phyloP scores from a whole-genome alignment of 129 eudicot species.

The Oenanthe sinensis region DNA sequence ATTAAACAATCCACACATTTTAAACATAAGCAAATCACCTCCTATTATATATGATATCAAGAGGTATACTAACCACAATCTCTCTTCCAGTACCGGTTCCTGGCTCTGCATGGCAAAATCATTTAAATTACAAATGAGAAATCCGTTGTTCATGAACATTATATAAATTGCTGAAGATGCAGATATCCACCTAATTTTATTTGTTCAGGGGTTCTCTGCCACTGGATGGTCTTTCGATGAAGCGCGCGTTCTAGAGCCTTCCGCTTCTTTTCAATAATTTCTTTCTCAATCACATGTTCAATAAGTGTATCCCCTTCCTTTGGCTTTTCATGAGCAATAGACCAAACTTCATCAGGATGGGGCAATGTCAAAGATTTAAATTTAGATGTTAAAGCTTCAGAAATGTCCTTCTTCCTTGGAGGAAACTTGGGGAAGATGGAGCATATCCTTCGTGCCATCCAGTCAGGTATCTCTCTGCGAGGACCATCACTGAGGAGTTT shows the following conservation, averaged over 20 bases:
- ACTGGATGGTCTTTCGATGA: slow-evolving; percentile 38
- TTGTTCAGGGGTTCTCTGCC: slow-evolving; percentile 55
- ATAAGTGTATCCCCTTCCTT: slow-evolving; percentile 38
- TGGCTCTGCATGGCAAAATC: slow-evolving; percentile 35
- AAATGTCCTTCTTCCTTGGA: slow-evolving; percentile 33
- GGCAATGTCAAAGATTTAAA: slow-evolving; percentile 44
- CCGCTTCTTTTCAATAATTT: slow-evolving; percentile 49
- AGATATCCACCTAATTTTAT: slow-evolving; percentile 33
- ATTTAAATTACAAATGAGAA: slow-evolving; percentile 8
- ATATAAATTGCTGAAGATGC: neutral
- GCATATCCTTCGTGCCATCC: slow-evolving; percentile 56
- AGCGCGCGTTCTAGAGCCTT: slow-evolving; percentile 61
- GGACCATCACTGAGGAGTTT: slow-evolving; percentile 49
- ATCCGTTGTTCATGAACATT: slow-evolving; percentile 3
- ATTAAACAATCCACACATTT: neutral
- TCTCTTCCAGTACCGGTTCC: slow-evolving; percentile 67
- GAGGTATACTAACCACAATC: slow-evolving; percentile 47
- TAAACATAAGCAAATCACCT: slow-evolving; percentile 5
- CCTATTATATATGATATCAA: slow-evolving; percentile 7
- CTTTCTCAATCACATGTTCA: slow-evolving; percentile 42
- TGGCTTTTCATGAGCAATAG: slow-evolving; percentile 50
- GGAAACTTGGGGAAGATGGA: slow-evolving; percentile 52
- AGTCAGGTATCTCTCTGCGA: slow-evolving; percentile 56
- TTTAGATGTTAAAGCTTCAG: slow-evolving; percentile 28
- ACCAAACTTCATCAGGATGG: slow-evolving; percentile 51